Evolutionary conservation across 2,329 filamentous ascomycete genomes (phyloP).

Genomic region (Ascocoryne sarcoides): DNA sequence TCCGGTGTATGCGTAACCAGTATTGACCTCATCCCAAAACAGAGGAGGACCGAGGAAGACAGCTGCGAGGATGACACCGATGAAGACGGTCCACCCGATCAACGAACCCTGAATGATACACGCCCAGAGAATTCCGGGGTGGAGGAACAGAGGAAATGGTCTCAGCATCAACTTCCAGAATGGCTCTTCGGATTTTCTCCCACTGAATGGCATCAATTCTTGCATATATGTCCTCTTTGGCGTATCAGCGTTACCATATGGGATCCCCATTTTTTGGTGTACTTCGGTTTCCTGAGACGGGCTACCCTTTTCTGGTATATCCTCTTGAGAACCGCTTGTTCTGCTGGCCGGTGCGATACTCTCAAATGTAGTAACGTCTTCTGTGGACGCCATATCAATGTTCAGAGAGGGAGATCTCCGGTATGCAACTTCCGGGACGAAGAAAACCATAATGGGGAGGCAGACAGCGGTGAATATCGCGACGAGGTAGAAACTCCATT

Average conservation of each 20-base stretch:
- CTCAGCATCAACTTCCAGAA: conserved; percentile 60
- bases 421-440: conserved; percentile 81
- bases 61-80: conserved; percentile 72
- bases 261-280: background rate
- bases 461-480: conserved; percentile 70
- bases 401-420: conserved; percentile 58
- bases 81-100: conserved; percentile 94
- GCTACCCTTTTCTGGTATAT: background rate
- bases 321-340: background rate
- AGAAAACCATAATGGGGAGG: conserved; percentile 63
- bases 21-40: conserved; percentile 72
- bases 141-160: conserved; percentile 73
- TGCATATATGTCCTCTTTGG: conserved; percentile 48
- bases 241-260: conserved; percentile 6
- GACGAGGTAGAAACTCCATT: conserved; percentile 83
- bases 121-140: conserved; percentile 78
- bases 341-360: background rate
- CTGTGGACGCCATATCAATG: conserved; percentile 46
- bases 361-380: conserved; percentile 10
- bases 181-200: conserved; percentile 68
- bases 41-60: conserved; percentile 75
- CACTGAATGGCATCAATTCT: conserved; percentile 64
- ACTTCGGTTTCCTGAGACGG: background rate
- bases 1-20: conserved; percentile 80
- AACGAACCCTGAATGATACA: conserved; percentile 76